These are phyloP conservation scores for Ramaria rubella DNA, from an alignment of 768 basidiomycete genomes.

Conservation along the genomic window DNA sequence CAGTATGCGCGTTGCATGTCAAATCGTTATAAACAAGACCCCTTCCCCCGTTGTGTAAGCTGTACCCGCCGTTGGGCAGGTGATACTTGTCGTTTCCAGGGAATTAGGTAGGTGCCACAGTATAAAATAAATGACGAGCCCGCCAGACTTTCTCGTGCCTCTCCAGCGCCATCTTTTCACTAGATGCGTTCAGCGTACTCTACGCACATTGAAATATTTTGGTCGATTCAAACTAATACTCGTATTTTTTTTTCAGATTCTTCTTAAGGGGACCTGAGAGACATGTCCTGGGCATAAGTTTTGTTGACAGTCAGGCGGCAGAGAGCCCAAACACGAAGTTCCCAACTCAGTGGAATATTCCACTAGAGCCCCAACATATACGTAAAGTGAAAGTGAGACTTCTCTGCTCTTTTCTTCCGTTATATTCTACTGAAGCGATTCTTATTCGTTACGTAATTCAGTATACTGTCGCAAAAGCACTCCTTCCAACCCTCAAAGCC, in stretches of 20 bases:
- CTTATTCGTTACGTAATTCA: constrained; percentile 28
- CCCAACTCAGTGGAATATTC: constrained; percentile 62
- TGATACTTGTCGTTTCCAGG: constrained; percentile 81
- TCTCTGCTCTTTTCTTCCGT: constrained; percentile 1
- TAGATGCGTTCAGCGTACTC: too few species aligned
- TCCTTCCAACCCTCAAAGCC: constrained; percentile 57
- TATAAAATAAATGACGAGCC: too few species aligned
- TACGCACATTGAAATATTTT: background rate
- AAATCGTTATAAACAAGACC: constrained; percentile 62
- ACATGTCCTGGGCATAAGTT: constrained; percentile 60
- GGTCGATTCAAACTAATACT: too few species aligned
- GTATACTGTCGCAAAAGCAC: constrained; percentile 60
- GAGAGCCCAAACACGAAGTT: constrained; percentile 57
- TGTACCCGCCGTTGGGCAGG: constrained; percentile 85
- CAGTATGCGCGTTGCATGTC: constrained; percentile 85
- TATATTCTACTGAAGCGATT: background rate
- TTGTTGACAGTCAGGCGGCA: constrained; percentile 55
- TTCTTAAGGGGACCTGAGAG: constrained; percentile 58
- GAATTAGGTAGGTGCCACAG: constrained; percentile 42
- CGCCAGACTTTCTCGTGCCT: too few species aligned
- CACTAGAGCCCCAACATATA: constrained; percentile 44
- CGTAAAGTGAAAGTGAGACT: constrained; percentile 55
- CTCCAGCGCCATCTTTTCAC: too few species aligned
- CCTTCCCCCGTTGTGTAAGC: constrained; percentile 74
- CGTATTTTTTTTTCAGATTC: too few species aligned